Percentiles rank a stretch among this genome's conserved stretches.
These are phyloP conservation scores for Pythium biforme DNA, from an alignment of 352 stramenopile species.

Conservation along the genomic window DNA sequence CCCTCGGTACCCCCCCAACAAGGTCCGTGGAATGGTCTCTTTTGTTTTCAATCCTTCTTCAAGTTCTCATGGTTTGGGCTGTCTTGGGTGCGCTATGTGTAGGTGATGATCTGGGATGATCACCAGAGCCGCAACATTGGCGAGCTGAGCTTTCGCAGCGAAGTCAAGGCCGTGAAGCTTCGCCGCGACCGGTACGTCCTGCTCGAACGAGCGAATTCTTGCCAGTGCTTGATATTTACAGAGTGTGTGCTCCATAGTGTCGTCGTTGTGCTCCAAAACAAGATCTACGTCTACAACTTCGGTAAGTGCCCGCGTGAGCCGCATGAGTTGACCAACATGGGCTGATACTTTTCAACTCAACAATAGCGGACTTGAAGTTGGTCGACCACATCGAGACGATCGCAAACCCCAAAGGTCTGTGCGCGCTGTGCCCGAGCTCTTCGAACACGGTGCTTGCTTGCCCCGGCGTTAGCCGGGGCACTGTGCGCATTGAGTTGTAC, in stretches of 20 bases:
- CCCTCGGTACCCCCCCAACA: conserved; percentile 95
- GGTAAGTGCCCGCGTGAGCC: conserved; percentile 35
- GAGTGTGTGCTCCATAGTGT: conserved; percentile 53
- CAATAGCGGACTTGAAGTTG: conserved; percentile 92
- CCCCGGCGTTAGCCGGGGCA: conserved; percentile 87
- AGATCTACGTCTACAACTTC: conserved; percentile 99
- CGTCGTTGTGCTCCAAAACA: conserved; percentile 96
- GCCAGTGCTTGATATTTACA: background rate
- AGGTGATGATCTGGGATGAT: conserved; percentile 99
- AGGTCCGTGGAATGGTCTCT: conserved; percentile 43
- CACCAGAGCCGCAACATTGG: conserved; percentile 97
- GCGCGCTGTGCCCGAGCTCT: conserved; percentile 91
- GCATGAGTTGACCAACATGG: background rate
- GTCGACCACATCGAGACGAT: conserved; percentile 99
- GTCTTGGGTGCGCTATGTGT: too few species aligned
- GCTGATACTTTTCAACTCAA: conserved; percentile 1
- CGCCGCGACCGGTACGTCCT: conserved; percentile 86
- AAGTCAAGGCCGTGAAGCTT: conserved; percentile 95
- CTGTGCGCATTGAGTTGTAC: conserved; percentile 97
- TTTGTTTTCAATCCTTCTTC: background rate
- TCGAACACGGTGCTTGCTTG: conserved; percentile 96
- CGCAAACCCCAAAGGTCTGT: conserved; percentile 95
- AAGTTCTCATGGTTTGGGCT: background rate
- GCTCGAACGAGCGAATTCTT: background rate
- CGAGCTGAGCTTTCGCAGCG: conserved; percentile 96